Percentiles rank a stretch among this genome's conserved stretches.
phyloP scores from a whole-genome alignment of 2,329 filamentous ascomycete genomes.

The Colletotrichum tamarilloi region DNA sequence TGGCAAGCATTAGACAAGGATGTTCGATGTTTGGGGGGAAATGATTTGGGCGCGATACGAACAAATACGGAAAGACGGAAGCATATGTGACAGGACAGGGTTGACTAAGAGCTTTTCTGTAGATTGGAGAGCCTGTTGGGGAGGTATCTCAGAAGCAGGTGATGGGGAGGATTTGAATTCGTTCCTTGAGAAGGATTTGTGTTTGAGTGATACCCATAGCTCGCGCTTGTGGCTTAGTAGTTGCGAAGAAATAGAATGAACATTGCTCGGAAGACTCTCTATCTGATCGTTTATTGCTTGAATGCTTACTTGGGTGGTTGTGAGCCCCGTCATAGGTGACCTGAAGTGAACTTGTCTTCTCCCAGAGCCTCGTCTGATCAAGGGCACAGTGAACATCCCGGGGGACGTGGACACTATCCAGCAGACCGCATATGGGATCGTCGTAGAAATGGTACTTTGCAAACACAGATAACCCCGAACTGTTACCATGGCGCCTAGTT shows the following conservation, averaged over 20 bases:
- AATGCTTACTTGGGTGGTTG: not conserved
- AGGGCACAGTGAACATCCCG: too few species aligned
- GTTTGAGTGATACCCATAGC: not conserved
- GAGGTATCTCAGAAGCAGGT: constrained; percentile 1
- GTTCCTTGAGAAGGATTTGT: not conserved
- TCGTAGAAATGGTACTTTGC: too few species aligned
- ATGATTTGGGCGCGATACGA: not conserved
- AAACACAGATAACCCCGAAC: not conserved
- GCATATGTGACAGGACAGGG: not conserved
- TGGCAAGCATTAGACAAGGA: constrained; percentile 7
- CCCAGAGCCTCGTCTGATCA: not conserved
- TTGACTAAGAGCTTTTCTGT: not conserved
- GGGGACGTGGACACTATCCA: too few species aligned
- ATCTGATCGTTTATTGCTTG: too few species aligned
- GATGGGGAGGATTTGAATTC: not conserved
- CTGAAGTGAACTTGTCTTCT: not conserved
- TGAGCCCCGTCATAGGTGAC: not conserved
- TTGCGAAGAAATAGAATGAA: not conserved
- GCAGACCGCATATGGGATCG: too few species aligned
- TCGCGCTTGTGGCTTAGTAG: not conserved
- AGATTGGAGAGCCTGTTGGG: constrained; percentile 21
- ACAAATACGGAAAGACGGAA: not conserved
- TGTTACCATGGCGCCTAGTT: not conserved
- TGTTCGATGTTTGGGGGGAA: not conserved
- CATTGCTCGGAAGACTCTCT: not conserved